These are phyloP conservation scores for Phaeosphaeria sp. DNA, from an alignment of 2,329 filamentous ascomycete genomes.

Conservation along the genomic window DNA sequence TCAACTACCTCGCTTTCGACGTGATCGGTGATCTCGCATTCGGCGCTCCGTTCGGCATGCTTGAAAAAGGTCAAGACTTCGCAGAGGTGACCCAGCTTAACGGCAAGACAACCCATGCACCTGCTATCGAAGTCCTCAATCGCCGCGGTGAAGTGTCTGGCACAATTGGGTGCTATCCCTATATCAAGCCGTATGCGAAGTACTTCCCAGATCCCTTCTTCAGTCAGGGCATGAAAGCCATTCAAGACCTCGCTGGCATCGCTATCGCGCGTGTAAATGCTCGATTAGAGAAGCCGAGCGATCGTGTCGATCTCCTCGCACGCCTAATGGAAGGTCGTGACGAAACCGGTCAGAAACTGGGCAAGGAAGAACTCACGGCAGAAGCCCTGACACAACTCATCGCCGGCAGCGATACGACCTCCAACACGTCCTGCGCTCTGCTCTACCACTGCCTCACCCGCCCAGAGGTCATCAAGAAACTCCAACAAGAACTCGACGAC, in stretches of 20 bases:
- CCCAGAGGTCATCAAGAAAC: constrained; percentile 72
- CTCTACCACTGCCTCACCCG: constrained; percentile 77
- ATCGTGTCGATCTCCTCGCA: constrained; percentile 80
- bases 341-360: constrained; percentile 76
- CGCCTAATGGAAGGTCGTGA: constrained; percentile 87
- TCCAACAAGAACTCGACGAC: constrained; percentile 78
- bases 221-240: constrained; percentile 72
- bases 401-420: constrained; percentile 78
- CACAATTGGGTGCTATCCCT: constrained; percentile 76
- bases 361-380: constrained; percentile 81
- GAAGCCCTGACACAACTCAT: constrained; percentile 91
- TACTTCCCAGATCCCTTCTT: constrained; percentile 87
- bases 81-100: constrained; percentile 67
- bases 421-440: constrained; percentile 82
- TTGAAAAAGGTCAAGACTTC: constrained; percentile 75
- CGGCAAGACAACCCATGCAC: constrained; percentile 63
- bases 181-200: constrained; percentile 78
- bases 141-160: constrained; percentile 85
- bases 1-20: constrained; percentile 68
- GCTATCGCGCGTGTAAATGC: constrained; percentile 81
- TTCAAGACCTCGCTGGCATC: constrained; percentile 84
- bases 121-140: constrained; percentile 88
- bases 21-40: constrained; percentile 71
- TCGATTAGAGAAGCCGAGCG: constrained; percentile 67
- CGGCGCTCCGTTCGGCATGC: constrained; percentile 83